These are phyloP conservation scores for Dactylellina haptotyla DNA, from an alignment of 2,329 filamentous ascomycete genomes.

Conservation along the genomic window DNA sequence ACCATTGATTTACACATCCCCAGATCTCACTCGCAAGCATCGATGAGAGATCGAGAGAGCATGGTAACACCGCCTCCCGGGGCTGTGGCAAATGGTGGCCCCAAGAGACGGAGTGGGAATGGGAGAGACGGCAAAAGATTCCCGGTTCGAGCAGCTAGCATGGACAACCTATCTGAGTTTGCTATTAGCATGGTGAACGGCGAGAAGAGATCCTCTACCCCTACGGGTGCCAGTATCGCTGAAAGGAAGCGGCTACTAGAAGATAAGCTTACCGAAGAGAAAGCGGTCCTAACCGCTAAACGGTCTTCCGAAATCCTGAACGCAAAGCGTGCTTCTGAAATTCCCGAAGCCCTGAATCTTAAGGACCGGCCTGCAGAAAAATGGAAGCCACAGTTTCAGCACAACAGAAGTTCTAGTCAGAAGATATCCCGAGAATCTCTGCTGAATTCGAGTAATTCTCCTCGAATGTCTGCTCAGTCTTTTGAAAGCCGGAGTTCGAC, in stretches of 20 bases:
- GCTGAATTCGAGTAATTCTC: slow-evolving; percentile 35
- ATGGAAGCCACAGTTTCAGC: slow-evolving; percentile 49
- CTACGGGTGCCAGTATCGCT: slow-evolving; percentile 10
- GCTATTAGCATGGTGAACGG: slow-evolving; percentile 17
- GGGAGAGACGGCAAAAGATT: slow-evolving; percentile 50
- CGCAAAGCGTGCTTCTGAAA: slow-evolving; percentile 33
- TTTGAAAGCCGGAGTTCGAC: slow-evolving; percentile 51
- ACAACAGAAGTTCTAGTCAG: slow-evolving; percentile 30
- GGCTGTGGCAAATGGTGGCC: not conserved
- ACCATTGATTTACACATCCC: slow-evolving; percentile 39
- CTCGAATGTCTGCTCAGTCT: slow-evolving; percentile 42
- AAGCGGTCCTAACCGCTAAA: slow-evolving; percentile 16
- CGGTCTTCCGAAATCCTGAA: slow-evolving; percentile 31
- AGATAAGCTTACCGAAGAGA: slow-evolving; percentile 38
- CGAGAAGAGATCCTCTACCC: slow-evolving; percentile 16
- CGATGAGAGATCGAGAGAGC: slow-evolving; percentile 43
- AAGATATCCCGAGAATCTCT: slow-evolving; percentile 42
- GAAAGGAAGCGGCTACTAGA: slow-evolving; percentile 33
- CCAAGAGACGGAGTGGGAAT: slow-evolving; percentile 47
- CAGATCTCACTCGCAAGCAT: slow-evolving; percentile 37
- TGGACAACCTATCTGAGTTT: slow-evolving; percentile 47
- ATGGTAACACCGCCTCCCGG: slow-evolving; percentile 43
- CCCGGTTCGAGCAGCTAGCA: slow-evolving; percentile 49
- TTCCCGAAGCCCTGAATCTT: slow-evolving; percentile 24
- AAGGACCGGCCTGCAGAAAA: slow-evolving; percentile 38